These are phyloP conservation scores for Cryptococcus wingfieldii DNA, from an alignment of 1,284 basidiomycete species.

Conservation along the genomic window DNA sequence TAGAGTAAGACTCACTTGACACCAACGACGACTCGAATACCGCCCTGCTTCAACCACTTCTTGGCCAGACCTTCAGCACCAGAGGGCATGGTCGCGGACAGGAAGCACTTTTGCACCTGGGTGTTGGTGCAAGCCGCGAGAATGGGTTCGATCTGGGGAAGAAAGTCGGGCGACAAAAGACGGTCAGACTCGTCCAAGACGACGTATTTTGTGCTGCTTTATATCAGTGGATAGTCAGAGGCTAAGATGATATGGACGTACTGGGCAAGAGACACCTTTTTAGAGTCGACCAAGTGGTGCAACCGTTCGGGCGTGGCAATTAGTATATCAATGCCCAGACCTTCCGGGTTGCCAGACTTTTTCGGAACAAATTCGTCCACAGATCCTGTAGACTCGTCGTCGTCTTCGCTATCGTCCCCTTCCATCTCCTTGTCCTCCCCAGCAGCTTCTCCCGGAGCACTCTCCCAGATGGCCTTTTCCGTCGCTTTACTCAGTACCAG, in stretches of 20 bases:
- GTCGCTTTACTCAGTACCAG: slow-evolving; percentile 79
- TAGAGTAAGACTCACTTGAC: slow-evolving; percentile 63
- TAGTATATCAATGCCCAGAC: slow-evolving; percentile 44
- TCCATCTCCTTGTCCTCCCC: slow-evolving; percentile 11
- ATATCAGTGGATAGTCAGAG: not conserved
- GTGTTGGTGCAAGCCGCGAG: slow-evolving; percentile 72
- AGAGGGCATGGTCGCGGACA: slow-evolving; percentile 90
- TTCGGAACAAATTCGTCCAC: slow-evolving; percentile 20
- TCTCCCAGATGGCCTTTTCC: slow-evolving; percentile 44
- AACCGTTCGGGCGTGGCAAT: slow-evolving; percentile 49
- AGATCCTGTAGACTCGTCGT: slow-evolving; percentile 19
- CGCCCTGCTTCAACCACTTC: slow-evolving; percentile 68
- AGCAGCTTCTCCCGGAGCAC: slow-evolving; percentile 25
- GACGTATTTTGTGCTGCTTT: slow-evolving; percentile 67
- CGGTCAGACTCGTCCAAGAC: slow-evolving; percentile 89
- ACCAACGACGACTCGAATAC: slow-evolving; percentile 87
- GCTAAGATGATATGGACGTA: slow-evolving; percentile 47
- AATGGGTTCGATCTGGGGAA: slow-evolving; percentile 84
- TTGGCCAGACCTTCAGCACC: slow-evolving; percentile 82
- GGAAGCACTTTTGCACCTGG: slow-evolving; percentile 76
- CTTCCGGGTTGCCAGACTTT: slow-evolving; percentile 4
- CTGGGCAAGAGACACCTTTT: slow-evolving; percentile 66
- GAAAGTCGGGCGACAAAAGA: slow-evolving; percentile 82
- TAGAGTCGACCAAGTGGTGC: slow-evolving; percentile 60
- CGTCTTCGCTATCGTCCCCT: slow-evolving; percentile 17